These are phyloP conservation scores for Ambispora gerdemannii DNA, from an alignment of 192 early-diverging fungal genomes.

Conservation along the genomic window DNA sequence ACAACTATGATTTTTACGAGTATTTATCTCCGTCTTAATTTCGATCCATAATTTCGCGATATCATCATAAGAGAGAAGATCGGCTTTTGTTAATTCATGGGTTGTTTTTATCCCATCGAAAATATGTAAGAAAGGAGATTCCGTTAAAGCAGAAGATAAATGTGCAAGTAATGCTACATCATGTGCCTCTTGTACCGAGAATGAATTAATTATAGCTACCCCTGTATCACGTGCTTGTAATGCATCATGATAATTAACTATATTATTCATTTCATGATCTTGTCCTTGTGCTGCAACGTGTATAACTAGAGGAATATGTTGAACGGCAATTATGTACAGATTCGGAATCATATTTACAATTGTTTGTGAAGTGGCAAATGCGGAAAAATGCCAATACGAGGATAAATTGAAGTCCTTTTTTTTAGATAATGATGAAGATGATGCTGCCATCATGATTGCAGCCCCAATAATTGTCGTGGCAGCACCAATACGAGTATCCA, in stretches of 20 bases:
- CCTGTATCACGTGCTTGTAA: conserved; percentile 75
- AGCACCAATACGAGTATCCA: conserved; percentile 80
- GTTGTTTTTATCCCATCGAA: conserved; percentile 68
- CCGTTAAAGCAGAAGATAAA: conserved; percentile 58
- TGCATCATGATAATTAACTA: conserved; percentile 66
- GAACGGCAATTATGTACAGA: conserved; percentile 66
- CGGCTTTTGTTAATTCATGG: conserved; percentile 47
- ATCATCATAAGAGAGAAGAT: conserved; percentile 50
- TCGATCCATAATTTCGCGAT: conserved; percentile 45
- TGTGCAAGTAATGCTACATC: conserved; percentile 85
- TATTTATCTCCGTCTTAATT: conserved; percentile 23
- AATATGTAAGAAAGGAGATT: conserved; percentile 78
- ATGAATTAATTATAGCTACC: conserved; percentile 72
- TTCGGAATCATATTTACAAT: conserved; percentile 81
- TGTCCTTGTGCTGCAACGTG: conserved; percentile 76
- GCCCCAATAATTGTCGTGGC: conserved; percentile 76
- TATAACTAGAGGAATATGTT: conserved; percentile 66
- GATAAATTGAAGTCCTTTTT: background rate
- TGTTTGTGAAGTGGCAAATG: conserved; percentile 70
- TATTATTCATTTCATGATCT: conserved; percentile 56
- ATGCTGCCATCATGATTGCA: conserved; percentile 39
- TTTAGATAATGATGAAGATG: conserved; percentile 2
- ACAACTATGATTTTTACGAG: conserved; percentile 25
- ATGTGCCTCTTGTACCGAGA: conserved; percentile 81
- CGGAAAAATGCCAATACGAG: conserved; percentile 40